These are phyloP conservation scores for Pseudocercospora musae DNA, from an alignment of 2,329 filamentous ascomycete species.

Conservation along the genomic window DNA sequence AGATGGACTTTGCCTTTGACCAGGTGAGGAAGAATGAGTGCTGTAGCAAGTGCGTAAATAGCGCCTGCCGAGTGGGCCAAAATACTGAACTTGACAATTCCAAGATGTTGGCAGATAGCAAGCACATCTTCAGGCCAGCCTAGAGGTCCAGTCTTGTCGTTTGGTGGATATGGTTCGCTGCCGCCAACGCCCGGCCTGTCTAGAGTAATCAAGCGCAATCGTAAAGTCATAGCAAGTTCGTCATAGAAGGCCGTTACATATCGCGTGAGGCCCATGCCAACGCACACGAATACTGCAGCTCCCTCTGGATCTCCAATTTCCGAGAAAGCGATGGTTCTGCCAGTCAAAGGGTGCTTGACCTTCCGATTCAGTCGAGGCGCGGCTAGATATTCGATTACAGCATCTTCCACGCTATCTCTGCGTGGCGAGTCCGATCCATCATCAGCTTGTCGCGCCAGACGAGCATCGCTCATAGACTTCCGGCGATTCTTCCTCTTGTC, in stretches of 20 bases:
- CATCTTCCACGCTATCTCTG: constrained; percentile 82
- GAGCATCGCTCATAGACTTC: constrained; percentile 36
- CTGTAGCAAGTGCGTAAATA: constrained; percentile 95
- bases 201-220: constrained; percentile 84
- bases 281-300: constrained; percentile 90
- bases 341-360: constrained; percentile 79
- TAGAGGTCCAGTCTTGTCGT: constrained; percentile 73
- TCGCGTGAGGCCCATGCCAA: constrained; percentile 94
- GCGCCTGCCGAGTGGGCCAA: constrained; percentile 94
- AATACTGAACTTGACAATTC: constrained; percentile 93
- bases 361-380: constrained; percentile 84
- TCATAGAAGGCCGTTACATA: constrained; percentile 98
- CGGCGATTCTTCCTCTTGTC: constrained; percentile 28
- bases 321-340: constrained; percentile 87
- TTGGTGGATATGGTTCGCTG: constrained; percentile 79
- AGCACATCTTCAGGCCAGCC: constrained; percentile 95
- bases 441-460: constrained; percentile 40
- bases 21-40: constrained; percentile 91
- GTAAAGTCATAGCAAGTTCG: constrained; percentile 83
- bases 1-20: constrained; percentile 93
- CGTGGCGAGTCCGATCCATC: constrained; percentile 46
- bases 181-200: constrained; percentile 92
- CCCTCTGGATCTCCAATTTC: constrained; percentile 92
- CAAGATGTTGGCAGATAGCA: constrained; percentile 85
- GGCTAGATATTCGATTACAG: constrained; percentile 79